Conservation (phyloP, 495 filamentous ascomycete genomes). For the Sporormia fimetaria region DNA sequence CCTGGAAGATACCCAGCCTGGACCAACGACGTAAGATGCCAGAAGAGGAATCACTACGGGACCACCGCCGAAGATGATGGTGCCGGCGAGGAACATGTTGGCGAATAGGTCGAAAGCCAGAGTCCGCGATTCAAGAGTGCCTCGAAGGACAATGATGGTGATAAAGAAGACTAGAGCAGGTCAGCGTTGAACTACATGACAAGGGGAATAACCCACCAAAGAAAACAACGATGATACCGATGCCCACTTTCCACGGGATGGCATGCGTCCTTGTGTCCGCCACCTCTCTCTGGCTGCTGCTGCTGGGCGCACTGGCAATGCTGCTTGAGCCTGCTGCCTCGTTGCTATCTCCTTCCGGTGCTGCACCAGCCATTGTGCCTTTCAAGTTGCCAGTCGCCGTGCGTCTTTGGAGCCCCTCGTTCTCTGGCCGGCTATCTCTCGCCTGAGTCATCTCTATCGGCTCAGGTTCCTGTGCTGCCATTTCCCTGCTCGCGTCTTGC, state of each 20-base stretch:
- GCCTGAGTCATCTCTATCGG: constrained; percentile 8
- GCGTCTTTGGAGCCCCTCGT: constrained; percentile 14
- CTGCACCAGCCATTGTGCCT: background rate
- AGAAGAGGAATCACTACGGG: constrained; percentile 77
- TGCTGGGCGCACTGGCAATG: too few species aligned
- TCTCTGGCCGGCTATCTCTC: background rate
- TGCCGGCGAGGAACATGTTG: constrained; percentile 79
- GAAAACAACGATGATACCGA: constrained; percentile 42
- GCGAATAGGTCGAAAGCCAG: constrained; percentile 55
- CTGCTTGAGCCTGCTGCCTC: background rate
- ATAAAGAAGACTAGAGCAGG: constrained; percentile 35
- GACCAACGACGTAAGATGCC: constrained; percentile 65
- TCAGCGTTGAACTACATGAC: constrained; percentile 4
- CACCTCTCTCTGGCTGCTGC: too few species aligned
- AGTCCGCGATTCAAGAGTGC: constrained; percentile 35
- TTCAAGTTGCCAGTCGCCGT: constrained; percentile 2
- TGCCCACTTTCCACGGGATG: constrained; percentile 39
- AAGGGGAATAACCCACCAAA: constrained; percentile 33
- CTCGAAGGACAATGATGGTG: constrained; percentile 48
- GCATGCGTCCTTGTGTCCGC: constrained; percentile 18
- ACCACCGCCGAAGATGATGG: constrained; percentile 78
- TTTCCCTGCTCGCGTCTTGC: constrained; percentile 4
- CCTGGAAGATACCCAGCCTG: constrained; percentile 65
- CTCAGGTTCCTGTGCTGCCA: constrained; percentile 8
- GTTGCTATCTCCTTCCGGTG: background rate